A percentile compares a stretch with the other conserved stretches of the same genome.
Conservation (phyloP, 208 protist species). For the Phytomonas sp. region DNA sequence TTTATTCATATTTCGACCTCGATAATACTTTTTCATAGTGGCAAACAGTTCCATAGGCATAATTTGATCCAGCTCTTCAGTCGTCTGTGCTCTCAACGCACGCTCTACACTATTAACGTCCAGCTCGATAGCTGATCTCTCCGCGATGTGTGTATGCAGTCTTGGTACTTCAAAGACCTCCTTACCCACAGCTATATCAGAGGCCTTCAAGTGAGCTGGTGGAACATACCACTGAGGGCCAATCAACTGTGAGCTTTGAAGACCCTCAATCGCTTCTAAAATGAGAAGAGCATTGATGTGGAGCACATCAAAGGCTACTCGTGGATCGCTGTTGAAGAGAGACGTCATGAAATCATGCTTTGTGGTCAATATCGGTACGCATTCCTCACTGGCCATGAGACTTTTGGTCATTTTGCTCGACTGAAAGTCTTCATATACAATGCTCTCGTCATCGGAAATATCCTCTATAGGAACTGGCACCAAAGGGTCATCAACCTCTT, state of each 20-base stretch:
- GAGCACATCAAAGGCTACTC: conserved; percentile 54
- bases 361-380: conserved; percentile 7
- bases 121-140: not conserved
- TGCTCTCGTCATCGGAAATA: not conserved
- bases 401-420: not conserved
- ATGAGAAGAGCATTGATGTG: conserved; percentile 40
- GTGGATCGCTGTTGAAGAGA: conserved; percentile 64
- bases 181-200: not conserved
- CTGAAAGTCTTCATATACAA: no score
- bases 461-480: not conserved
- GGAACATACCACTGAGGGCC: conserved; percentile 16
- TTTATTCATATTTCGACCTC: not conserved
- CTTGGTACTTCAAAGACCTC: conserved; percentile 12
- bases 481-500: not conserved
- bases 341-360: conserved; percentile 29
- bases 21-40: not conserved
- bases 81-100: not conserved
- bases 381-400: conserved; percentile 7
- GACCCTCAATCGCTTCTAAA: conserved; percentile 24
- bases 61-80: not conserved
- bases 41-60: not conserved
- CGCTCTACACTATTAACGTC: not conserved
- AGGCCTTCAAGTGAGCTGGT: not conserved
- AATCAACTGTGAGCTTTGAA: conserved; percentile 5
- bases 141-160: not conserved